These are phyloP conservation scores for Trichothecium roseum DNA, from an alignment of 2,329 filamentous ascomycete genomes.

Conservation along the genomic window DNA sequence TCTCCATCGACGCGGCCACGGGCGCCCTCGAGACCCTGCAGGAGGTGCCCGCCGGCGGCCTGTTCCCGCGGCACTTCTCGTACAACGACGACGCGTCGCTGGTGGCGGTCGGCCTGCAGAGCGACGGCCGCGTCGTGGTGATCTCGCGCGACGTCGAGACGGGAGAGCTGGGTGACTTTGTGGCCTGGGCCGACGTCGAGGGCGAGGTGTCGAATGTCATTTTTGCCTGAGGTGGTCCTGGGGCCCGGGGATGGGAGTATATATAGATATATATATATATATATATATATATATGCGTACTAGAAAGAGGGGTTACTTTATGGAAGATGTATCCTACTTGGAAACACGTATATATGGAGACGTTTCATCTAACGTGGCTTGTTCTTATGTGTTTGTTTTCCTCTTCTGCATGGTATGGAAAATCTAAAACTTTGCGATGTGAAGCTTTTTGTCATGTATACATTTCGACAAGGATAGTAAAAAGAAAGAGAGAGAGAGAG, in stretches of 20 bases:
- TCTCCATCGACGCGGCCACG: constrained; percentile 40
- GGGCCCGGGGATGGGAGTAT: too few relatives aligned
- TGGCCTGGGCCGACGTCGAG: constrained; percentile 29
- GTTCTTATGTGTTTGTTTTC: too few relatives aligned
- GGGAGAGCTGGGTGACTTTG: constrained; percentile 42
- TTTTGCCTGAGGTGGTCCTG: constrained; percentile 17
- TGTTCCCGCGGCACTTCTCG: constrained; percentile 56
- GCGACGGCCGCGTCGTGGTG: constrained; percentile 48
- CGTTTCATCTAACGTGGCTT: too few relatives aligned
- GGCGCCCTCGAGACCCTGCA: constrained; percentile 46
- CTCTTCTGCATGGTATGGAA: too few relatives aligned
- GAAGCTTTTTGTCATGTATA: too few relatives aligned
- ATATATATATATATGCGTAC: too few relatives aligned
- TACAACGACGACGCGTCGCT: constrained; percentile 54
- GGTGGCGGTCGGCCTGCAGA: constrained; percentile 57
- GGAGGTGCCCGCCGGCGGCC: constrained; percentile 52
- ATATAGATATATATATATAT: not conserved
- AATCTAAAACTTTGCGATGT: too few relatives aligned
- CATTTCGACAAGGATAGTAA: too few relatives aligned
- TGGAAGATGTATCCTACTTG: too few relatives aligned
- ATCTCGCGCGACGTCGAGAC: constrained; percentile 47
- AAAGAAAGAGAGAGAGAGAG: too few relatives aligned
- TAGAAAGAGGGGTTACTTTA: too few relatives aligned
- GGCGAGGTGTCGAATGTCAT: constrained; percentile 36
- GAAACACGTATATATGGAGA: too few relatives aligned